Percentiles rank a stretch among this genome's conserved stretches.
Evolutionary conservation across 1,139 yeast species (phyloP).

Genomic region (Candida pseudocylindracea): DNA sequence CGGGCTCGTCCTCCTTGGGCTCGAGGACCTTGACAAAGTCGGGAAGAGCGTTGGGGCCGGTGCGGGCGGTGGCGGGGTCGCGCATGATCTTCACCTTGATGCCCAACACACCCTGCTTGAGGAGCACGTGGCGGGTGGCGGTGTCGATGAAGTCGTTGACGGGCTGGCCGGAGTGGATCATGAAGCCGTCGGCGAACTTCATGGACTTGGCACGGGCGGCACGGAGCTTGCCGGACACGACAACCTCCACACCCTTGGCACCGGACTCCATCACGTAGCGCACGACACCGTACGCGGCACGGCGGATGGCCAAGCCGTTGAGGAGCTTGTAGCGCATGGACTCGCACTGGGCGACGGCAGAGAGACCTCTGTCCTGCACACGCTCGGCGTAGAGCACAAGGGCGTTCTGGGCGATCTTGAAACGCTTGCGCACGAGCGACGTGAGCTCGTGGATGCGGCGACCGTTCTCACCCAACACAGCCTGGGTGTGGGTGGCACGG

Average conservation of each 20-base stretch:
- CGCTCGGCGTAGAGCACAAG: conserved; percentile 96
- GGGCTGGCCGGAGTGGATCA: conserved; percentile 99
- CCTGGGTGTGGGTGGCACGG: conserved; percentile 98
- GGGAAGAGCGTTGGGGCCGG: conserved; percentile 87
- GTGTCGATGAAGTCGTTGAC: conserved; percentile 94
- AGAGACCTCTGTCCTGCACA: conserved; percentile 98
- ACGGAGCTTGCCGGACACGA: conserved; percentile 97
- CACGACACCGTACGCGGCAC: conserved; percentile 99
- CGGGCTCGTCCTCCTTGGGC: conserved; percentile 77
- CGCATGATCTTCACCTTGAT: conserved; percentile 98
- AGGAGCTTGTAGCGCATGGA: conserved; percentile 95
- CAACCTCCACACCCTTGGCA: conserved; percentile 99
- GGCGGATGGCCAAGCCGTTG: conserved; percentile 98
- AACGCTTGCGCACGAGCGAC: conserved; percentile 95
- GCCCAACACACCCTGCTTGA: conserved; percentile 99
- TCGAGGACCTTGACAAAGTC: conserved; percentile 89
- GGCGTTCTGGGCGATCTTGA: conserved; percentile 88
- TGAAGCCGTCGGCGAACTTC: conserved; percentile 99
- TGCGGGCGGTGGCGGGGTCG: conserved; percentile 85
- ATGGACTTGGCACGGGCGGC: conserved; percentile 99
- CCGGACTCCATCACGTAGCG: conserved; percentile 99
- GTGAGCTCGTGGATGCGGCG: conserved; percentile 99
- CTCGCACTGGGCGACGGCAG: conserved; percentile 99
- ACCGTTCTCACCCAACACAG: conserved; percentile 99
- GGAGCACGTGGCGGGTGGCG: conserved; percentile 98